Conservation (phyloP, 2,329 filamentous ascomycete genomes). For the Diaporthe aspalathi region DNA sequence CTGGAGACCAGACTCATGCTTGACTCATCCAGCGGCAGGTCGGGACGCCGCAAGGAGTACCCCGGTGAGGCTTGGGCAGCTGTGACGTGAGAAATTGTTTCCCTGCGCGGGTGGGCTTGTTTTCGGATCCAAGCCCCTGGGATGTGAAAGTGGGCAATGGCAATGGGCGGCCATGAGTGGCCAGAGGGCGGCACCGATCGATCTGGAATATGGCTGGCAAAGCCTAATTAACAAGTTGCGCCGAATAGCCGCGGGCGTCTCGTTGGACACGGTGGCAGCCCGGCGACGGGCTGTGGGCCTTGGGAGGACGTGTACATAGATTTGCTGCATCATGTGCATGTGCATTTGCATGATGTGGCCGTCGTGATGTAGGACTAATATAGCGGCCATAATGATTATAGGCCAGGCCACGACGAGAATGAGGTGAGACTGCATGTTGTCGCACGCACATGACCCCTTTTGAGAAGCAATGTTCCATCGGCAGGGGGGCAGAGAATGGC, state of each 20-base stretch:
- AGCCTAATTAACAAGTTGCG: conserved; percentile 22
- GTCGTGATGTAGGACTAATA: conserved; percentile 10
- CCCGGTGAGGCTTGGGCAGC: conserved; percentile 27
- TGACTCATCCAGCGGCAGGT: conserved; percentile 34
- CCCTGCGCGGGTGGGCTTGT: conserved; percentile 27
- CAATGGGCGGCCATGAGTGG: conserved; percentile 22
- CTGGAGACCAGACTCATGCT: conserved; percentile 31
- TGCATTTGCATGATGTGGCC: conserved; percentile 17
- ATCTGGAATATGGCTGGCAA: conserved; percentile 22
- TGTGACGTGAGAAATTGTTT: conserved; percentile 20
- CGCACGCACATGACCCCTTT: conserved; percentile 28
- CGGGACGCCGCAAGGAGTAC: conserved; percentile 25
- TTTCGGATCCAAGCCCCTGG: conserved; percentile 39
- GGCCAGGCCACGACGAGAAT: conserved; percentile 12
- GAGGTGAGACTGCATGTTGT: conserved; percentile 16
- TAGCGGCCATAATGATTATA: conserved; percentile 10
- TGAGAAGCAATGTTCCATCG: conserved; percentile 30
- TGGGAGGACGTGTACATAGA: neutral
- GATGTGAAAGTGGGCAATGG: conserved; percentile 32
- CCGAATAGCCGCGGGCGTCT: conserved; percentile 18
- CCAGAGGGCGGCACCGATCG: conserved; percentile 23
- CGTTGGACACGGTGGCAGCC: neutral
- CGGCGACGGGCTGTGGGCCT: neutral
- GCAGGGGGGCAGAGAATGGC: conserved; percentile 10
- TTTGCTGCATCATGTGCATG: neutral